A percentile compares a stretch with the other conserved stretches of the same genome.
phyloP scores from a whole-genome alignment of 345 rosid species.

The Corymbia maculata region DNA sequence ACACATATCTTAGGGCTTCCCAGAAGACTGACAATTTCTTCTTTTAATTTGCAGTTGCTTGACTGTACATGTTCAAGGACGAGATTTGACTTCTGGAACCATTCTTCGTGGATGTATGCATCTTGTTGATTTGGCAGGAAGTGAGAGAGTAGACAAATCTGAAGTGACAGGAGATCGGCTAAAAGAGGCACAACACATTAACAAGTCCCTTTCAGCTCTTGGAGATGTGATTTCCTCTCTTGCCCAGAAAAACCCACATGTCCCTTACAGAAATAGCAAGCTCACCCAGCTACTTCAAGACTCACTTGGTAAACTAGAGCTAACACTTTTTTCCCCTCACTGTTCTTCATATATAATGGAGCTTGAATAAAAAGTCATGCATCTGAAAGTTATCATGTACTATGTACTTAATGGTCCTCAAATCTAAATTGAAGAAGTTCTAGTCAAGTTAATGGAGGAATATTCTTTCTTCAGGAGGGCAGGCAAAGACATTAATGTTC shows the following conservation, averaged over 20 bases:
- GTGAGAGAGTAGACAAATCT: slow-evolving; percentile 94
- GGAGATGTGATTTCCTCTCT: slow-evolving; percentile 99
- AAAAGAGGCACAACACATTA: slow-evolving; percentile 94
- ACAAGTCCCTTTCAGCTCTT: slow-evolving; percentile 88
- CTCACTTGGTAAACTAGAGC: slow-evolving; percentile 61
- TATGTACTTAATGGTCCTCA: not conserved
- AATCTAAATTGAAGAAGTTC: not conserved
- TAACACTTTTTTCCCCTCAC: not conserved
- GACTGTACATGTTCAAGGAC: slow-evolving; percentile 97
- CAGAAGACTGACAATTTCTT: not conserved
- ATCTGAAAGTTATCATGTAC: not conserved
- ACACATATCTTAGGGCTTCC: not conserved
- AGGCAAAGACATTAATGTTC: slow-evolving; percentile 97
- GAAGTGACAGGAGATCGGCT: slow-evolving; percentile 89
- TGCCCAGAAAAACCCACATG: slow-evolving; percentile 93
- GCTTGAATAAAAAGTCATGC: not conserved
- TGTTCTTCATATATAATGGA: not conserved
- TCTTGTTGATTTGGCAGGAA: slow-evolving; percentile 96
- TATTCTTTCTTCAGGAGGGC: slow-evolving; percentile 56
- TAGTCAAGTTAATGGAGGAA: not conserved
- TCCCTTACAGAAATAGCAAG: slow-evolving; percentile 95
- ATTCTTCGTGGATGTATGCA: slow-evolving; percentile 90
- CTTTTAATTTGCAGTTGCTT: slow-evolving; percentile 60
- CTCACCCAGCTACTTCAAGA: slow-evolving; percentile 96
- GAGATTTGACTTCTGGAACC: slow-evolving; percentile 73